These are phyloP conservation scores for Salvia rosmarinus DNA, from an alignment of 257 asterid genomes.

Conservation along the genomic window DNA sequence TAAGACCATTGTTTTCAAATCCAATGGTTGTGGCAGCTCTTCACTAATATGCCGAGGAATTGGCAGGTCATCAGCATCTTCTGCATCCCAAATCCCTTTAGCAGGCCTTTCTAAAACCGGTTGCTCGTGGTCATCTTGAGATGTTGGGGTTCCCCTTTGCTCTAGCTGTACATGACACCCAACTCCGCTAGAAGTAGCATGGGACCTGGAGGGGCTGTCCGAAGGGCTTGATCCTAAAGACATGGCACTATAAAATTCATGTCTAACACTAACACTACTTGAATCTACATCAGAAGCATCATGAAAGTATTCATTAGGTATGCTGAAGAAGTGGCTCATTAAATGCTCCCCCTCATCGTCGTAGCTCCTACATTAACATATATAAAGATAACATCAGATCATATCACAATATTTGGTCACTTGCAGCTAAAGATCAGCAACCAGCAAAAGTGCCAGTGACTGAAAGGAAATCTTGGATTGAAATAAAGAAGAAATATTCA, in stretches of 20 bases:
- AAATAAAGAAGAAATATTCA: not conserved
- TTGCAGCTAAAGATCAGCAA: not conserved
- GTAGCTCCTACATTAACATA: slow-evolving; percentile 61
- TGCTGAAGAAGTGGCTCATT: slow-evolving; percentile 52
- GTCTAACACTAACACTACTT: slow-evolving; percentile 72
- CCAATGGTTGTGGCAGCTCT: slow-evolving; percentile 51
- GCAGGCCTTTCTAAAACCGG: slow-evolving; percentile 61
- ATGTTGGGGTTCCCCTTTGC: slow-evolving; percentile 51
- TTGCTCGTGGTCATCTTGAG: slow-evolving; percentile 55
- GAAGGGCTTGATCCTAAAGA: slow-evolving; percentile 83
- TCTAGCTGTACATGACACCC: slow-evolving; percentile 69
- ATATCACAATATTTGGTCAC: slow-evolving; percentile 9
- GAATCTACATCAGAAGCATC: slow-evolving; percentile 80
- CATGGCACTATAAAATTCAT: slow-evolving; percentile 58
- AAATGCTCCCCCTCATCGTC: slow-evolving; percentile 81
- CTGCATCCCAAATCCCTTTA: slow-evolving; percentile 49
- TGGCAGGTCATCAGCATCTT: slow-evolving; percentile 44
- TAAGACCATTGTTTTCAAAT: slow-evolving; percentile 69
- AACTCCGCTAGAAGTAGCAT: slow-evolving; percentile 52
- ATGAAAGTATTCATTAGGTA: slow-evolving; percentile 58
- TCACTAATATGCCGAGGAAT: slow-evolving; percentile 46
- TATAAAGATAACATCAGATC: slow-evolving; percentile 7
- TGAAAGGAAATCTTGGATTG: not conserved
- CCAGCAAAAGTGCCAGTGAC: not conserved
- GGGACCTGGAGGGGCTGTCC: slow-evolving; percentile 79